Base-by-base conservation (phyloP, 257 asterid genomes). In the Penstemon eatonii region DNA sequence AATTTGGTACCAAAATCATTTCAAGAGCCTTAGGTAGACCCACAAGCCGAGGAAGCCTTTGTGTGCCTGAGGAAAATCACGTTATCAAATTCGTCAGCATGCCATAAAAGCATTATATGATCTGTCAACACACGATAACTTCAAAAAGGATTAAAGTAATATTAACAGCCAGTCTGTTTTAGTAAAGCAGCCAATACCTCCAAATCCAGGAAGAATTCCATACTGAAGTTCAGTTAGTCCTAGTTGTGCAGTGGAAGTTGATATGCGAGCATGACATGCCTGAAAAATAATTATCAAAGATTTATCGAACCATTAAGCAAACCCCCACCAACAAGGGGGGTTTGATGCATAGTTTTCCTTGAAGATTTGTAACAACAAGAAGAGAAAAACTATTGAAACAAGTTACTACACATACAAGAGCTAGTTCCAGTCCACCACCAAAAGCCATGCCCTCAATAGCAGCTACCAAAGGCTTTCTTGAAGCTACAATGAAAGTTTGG, bases 351-450 rank as follows among this genome's bases (percentile, higher is more conserved):
- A 59, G 19, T 8, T 9, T 8, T 40, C 40, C 54, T 1, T 15
- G 37, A 54, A 45, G 18, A 15, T 37, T 10, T 19, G 43, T 56
- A 18, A 56, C 57, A 52, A 56, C 15, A 53, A 45, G 47, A 40
- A 39, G 50, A 36, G 13, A 41, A 54, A 68, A 66, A 39, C 57
- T 49, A 59, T 8, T 19, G 69, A 60, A 63, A 61, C 47, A 6
- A 43, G 56, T 44, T 41, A 71, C 56, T 50, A 38, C 45, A 61
- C 84, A 38, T 82, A 86, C 93, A 75, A 86, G 86, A 74, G 84
- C 90, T 69, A 84, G 64, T 79, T 84, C 93, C 52, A 86, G 79
- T 57, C 84, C 93, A 37, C 93, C 90, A 51, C 93, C 93, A 73
- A 86, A 81, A 63, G 93, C 84, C 51, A 72, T 81, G 62, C 88